Conservation (phyloP, 2,329 filamentous ascomycete genomes). For the Cercospora berteroae region DNA sequence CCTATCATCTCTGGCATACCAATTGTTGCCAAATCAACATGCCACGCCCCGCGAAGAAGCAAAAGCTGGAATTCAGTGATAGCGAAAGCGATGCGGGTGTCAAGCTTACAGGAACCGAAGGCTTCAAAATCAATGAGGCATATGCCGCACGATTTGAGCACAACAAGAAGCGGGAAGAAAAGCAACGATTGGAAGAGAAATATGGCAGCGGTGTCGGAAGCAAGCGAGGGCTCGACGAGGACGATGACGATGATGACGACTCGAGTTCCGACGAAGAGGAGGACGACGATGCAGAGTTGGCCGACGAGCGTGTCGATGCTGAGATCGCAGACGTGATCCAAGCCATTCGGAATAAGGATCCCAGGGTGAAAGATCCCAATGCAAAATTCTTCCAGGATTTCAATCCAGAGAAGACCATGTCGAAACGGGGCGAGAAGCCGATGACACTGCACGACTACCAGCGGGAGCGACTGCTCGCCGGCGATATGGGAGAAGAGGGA, state of each 20-base stretch:
- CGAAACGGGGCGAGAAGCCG: constrained; percentile 67
- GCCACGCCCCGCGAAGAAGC: constrained; percentile 35
- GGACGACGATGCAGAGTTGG: constrained; percentile 85
- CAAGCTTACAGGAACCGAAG: constrained; percentile 20
- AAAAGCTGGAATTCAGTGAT: constrained; percentile 33
- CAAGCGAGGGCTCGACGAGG: constrained; percentile 39
- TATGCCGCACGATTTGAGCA: constrained; percentile 88
- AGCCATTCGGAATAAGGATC: constrained; percentile 87
- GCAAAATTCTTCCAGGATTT: constrained; percentile 72
- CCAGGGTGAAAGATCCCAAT: constrained; percentile 79
- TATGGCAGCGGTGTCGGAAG: constrained; percentile 49
- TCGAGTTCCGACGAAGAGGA: constrained; percentile 72
- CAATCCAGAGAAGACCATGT: constrained; percentile 51
- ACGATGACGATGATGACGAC: constrained; percentile 60
- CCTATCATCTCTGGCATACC: background rate
- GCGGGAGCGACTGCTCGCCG: constrained; percentile 78
- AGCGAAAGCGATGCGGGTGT: constrained; percentile 30
- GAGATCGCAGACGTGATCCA: constrained; percentile 84
- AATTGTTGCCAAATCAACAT: background rate
- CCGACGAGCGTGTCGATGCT: constrained; percentile 78
- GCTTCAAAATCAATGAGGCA: constrained; percentile 81
- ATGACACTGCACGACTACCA: constrained; percentile 89
- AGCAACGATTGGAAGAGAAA: constrained; percentile 81
- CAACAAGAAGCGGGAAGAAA: constrained; percentile 94
- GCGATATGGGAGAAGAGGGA: constrained; percentile 62